These are phyloP conservation scores for Trametes hirsuta DNA, from an alignment of 1,284 basidiomycete genomes.

Conservation along the genomic window DNA sequence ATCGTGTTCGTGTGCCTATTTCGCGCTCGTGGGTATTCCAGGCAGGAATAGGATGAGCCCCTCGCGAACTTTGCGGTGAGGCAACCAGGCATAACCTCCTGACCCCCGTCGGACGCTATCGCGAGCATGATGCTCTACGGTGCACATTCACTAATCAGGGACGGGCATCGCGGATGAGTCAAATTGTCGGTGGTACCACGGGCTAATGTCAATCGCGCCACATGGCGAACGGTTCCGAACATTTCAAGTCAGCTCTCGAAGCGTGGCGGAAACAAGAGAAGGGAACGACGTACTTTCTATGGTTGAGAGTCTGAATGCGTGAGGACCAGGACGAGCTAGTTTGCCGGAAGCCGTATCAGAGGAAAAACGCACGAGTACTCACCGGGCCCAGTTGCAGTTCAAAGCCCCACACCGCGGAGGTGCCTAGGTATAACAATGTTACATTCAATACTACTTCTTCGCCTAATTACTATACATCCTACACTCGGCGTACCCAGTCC, in stretches of 20 bases:
- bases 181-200: conserved; percentile 13
- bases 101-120: conserved; percentile 7
- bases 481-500: not conserved
- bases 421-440: conserved; percentile 3
- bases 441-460: conserved; percentile 13
- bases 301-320: not conserved
- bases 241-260: not conserved
- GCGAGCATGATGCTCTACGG: not conserved
- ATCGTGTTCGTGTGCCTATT: not conserved
- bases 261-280: too few relatives aligned
- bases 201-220: not conserved
- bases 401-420: not conserved
- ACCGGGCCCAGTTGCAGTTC: not conserved
- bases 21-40: conserved; percentile 2
- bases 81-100: conserved; percentile 1
- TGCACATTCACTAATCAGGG: conserved; percentile 2
- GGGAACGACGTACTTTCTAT: too few relatives aligned
- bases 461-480: conserved; percentile 11
- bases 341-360: not conserved
- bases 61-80: not conserved
- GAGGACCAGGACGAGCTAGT: not conserved
- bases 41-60: conserved; percentile 1
- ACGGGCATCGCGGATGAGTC: not conserved
- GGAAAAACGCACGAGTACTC: not conserved
- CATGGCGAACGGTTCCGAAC: not conserved